Conservation (phyloP, 495 filamentous ascomycete genomes). For the Arthonia radiata region DNA sequence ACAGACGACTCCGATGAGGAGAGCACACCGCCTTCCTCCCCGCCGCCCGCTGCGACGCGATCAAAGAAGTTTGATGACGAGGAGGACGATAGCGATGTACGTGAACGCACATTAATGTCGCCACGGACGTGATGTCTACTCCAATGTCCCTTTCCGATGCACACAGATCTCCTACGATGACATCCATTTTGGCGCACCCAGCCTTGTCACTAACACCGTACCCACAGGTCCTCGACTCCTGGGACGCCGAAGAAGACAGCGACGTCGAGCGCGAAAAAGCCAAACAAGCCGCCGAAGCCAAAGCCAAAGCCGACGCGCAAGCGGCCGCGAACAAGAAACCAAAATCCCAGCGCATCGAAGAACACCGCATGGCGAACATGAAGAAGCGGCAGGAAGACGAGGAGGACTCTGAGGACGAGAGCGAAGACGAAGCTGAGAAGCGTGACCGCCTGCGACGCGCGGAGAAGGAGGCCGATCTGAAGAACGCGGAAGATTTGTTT, state of each 20-base stretch:
- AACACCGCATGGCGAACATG: slow-evolving; percentile 27
- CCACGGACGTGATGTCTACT: slow-evolving; percentile 1
- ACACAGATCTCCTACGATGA: slow-evolving; percentile 1
- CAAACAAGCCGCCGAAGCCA: slow-evolving; percentile 60
- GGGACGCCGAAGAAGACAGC: slow-evolving; percentile 92
- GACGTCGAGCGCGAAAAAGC: slow-evolving; percentile 91
- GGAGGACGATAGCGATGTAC: slow-evolving; percentile 60
- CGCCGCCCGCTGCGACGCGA: slow-evolving; percentile 29
- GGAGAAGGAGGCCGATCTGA: slow-evolving; percentile 73
- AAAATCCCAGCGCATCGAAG: slow-evolving; percentile 69
- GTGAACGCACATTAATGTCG: slow-evolving; percentile 7
- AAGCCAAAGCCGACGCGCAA: slow-evolving; percentile 71
- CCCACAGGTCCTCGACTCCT: slow-evolving; percentile 68
- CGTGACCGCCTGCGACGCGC: slow-evolving; percentile 47
- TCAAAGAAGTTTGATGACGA: slow-evolving; percentile 86
- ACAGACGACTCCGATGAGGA: slow-evolving; percentile 46
- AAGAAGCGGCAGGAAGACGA: slow-evolving; percentile 24
- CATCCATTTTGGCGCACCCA: too few relatives aligned
- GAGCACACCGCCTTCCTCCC: slow-evolving; percentile 31
- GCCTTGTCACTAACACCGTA: too few relatives aligned
- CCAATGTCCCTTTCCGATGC: background rate
- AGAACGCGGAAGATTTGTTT: slow-evolving; percentile 82
- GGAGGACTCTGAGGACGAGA: slow-evolving; percentile 30
- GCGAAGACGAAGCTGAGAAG: slow-evolving; percentile 44
- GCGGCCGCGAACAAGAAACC: slow-evolving; percentile 87